Base-by-base conservation (phyloP, 2,329 filamentous ascomycete genomes). In the Didymella glomerata region DNA sequence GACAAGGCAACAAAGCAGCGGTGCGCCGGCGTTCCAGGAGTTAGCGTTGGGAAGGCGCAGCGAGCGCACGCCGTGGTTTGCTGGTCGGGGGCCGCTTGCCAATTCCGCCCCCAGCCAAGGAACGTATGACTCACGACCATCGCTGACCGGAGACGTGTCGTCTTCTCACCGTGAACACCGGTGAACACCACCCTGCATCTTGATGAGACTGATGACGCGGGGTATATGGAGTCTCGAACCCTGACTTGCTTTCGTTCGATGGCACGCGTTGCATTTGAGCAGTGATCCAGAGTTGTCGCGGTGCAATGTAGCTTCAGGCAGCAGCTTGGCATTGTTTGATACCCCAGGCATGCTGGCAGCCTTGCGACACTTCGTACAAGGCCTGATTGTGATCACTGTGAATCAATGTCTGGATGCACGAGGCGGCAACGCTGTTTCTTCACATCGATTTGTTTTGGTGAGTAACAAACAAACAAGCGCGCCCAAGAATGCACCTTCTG, bases 111-210 rank as follows among this genome's bases (percentile, higher is more conserved):
- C 61, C 46, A 48, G 60, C 58, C 55, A 24, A 49, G 46, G 18
- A 32, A 48, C 36, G 34, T 62, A 69, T 69, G 67, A 69, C 67
- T 69, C 67, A 69, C 58, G 58, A 41, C 46, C 50, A 58, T 36
- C 53, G 60, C 59, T 66, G 61, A 66, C 66, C 61, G 61, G 61
- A 61, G 49, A 58, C 59, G 49, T 61, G 60, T 57, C 58, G 54
- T 62, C 54, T 55, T 53, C 34, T 55, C 28, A 38, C 48, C 11
- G 30, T 16, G 24, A 44, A 49, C 47, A 54, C 60, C 57, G 60
- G 58, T 62, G 24, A 44, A 49, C 47, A 56, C 60, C n/a, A 53
- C 27, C 53, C 46, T 54, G 48, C 48, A 41, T 44, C 45, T n/a
- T 42, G 44, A 30, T 47, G 30, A 52, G 46, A 54, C 47, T 52